Evolutionary conservation across 2,329 filamentous ascomycete genomes (phyloP), one percentile per base, ranked within the genome.

Genomic region (Hypoxylon sp.): DNA sequence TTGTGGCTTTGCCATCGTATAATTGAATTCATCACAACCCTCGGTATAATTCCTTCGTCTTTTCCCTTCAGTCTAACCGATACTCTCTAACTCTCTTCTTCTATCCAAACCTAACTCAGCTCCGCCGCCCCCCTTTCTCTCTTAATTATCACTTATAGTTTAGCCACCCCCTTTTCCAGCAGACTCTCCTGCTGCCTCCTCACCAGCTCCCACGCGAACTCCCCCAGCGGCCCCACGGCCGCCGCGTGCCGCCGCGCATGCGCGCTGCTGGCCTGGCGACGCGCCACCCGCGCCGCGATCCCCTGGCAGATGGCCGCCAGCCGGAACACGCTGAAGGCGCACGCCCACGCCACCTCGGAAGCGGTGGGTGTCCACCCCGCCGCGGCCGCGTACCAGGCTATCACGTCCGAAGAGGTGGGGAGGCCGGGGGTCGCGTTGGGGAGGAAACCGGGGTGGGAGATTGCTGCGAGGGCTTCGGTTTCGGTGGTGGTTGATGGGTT

Each of bases 191-290:
- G 34, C 59, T 63, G 56, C 17, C 39, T 26, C 19, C 51, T 17
- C 1, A 94, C 89, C 70, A 93, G 79, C 60, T 84, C 82, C 92
- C 93, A 97, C 5, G 93, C 92, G 71, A 91, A 83, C 77, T 92
- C 84, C 0, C 90, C 93, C 81, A 94, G 87, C 20, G 91, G 89
- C 47, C 81, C 84, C 79, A 91, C 89, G 76, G 87, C 86, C 57
- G 80, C 81, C 0, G 85, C 93, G 78, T 97, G 92, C 43, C 88
- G 84, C 70, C 83, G 85, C 6, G 95, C 95, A 75, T 91, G 87
- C 60, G 87, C 91, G 76, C 93, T 97, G 79, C 93, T 97, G 37
- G 95, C 95, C 83, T 98, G 94, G 95, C 95, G 76, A 26, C 24
- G 24, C 24, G 24, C 24, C n/a, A 91, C 91, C 67, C 95, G 82